phyloP scores from a whole-genome alignment of 352 stramenopile species.

The Lagenidium sp. region DNA sequence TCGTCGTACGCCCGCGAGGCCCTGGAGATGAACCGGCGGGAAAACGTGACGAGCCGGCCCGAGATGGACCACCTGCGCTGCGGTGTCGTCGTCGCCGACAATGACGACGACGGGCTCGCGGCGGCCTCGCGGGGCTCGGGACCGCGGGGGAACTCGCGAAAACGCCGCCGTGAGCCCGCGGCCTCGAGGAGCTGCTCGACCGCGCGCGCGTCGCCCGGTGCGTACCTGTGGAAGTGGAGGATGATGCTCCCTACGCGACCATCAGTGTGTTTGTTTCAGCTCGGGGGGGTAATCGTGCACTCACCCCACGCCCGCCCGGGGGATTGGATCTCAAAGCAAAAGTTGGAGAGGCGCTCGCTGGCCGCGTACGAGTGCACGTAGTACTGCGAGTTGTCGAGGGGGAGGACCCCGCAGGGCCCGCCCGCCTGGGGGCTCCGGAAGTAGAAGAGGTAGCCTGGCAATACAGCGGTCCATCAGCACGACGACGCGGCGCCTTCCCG shows the following conservation, averaged over 20 bases:
- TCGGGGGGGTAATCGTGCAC: not conserved
- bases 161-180: conserved; percentile 25
- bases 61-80: no score
- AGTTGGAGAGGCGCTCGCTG: conserved; percentile 47
- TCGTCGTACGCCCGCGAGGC: no score
- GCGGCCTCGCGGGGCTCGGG: no score
- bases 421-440: conserved; percentile 41
- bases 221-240: conserved; percentile 59
- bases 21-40: not conserved
- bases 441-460: conserved; percentile 70
- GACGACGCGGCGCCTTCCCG: not conserved
- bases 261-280: not conserved
- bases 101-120: no score
- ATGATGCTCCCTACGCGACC: conserved; percentile 45
- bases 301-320: conserved; percentile 53
- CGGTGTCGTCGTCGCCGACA: no score
- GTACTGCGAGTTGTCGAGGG: conserved; percentile 56
- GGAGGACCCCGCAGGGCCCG: conserved; percentile 51
- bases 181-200: conserved; percentile 46
- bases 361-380: conserved; percentile 66
- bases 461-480: not conserved
- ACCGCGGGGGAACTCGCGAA: no score
- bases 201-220: conserved; percentile 26
- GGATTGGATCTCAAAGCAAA: conserved; percentile 64
- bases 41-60: not conserved